Percentiles rank a stretch among this genome's conserved stretches.
These are phyloP conservation scores for Rhodotorula sp. DNA, from an alignment of 1,284 basidiomycete species.

Conservation along the genomic window DNA sequence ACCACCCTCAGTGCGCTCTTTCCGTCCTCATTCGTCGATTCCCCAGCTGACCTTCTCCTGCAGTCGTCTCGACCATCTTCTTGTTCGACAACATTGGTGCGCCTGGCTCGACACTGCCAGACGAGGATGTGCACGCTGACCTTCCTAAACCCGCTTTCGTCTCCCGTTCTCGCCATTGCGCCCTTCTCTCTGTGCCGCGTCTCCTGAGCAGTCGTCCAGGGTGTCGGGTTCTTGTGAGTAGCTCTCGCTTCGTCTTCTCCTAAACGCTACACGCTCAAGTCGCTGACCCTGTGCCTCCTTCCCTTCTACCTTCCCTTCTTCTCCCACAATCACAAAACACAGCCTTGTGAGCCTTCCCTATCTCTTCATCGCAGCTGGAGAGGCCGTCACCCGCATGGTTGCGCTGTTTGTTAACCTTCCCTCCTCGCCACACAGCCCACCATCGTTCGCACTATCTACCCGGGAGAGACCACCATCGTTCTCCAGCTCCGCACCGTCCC, in stretches of 20 bases:
- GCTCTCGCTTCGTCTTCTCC: background rate
- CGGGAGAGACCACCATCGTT: slow-evolving; percentile 46
- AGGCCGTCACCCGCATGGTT: too few relatives aligned
- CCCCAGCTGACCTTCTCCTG: background rate
- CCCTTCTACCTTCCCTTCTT: too few relatives aligned
- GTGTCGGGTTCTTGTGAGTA: slow-evolving; percentile 17
- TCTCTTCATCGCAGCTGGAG: too few relatives aligned
- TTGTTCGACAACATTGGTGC: slow-evolving; percentile 51
- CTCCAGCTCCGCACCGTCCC: slow-evolving; percentile 52
- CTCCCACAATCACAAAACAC: background rate
- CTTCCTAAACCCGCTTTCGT: too few relatives aligned
- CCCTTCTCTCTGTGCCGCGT: too few relatives aligned
- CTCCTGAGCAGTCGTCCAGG: slow-evolving; percentile 42
- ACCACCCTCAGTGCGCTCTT: slow-evolving; percentile 43
- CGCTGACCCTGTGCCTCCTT: slow-evolving; percentile 31
- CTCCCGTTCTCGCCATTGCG: too few relatives aligned
- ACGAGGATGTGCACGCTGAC: too few relatives aligned
- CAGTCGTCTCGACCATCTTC: slow-evolving; percentile 6
- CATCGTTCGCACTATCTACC: slow-evolving; percentile 52
- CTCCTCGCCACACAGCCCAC: slow-evolving; percentile 18
- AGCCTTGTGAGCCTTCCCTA: background rate
- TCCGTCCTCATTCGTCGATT: slow-evolving; percentile 22
- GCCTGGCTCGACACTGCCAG: too few relatives aligned
- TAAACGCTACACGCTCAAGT: background rate
- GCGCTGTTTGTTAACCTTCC: background rate